Evolutionary conservation across 768 basidiomycete genomes (phyloP), one percentile per base, ranked within the genome.

Genomic region (Collybiopsis luxurians): DNA sequence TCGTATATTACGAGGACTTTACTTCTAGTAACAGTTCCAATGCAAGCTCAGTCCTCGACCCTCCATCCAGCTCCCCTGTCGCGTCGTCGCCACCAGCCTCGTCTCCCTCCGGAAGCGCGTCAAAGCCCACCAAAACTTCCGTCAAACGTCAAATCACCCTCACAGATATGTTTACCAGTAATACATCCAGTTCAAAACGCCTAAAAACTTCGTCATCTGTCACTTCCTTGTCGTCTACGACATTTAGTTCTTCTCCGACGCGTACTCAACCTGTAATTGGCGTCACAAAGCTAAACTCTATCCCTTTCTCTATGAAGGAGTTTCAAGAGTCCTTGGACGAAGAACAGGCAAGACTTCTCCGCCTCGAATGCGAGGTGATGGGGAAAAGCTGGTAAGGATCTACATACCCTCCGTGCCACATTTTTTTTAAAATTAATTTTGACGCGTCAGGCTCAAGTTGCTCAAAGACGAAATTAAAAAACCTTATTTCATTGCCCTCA

Each of bases 391-490:
- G 89, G 88, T 85, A 62, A 58, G 79, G 64, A 42, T 42, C 50
- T 53, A 51, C 30, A 46, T n/a, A n/a, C n/a, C n/a, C n/a, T 38
- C 27, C 44, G 27, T 12, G 17, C 26, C 26, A 50, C 31, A 40
- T 36, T 13, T 31, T 44, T 13, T 3, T 58, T 50, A n/a, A 21
- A 47, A 23, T 49, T 44, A 39, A 55, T 15, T 5, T 17, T 28
- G 44, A 19, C 46, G 12, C 21, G 5, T 45, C 60, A 92, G 89
- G 91, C 74, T 92, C 42, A 87, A 87, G 66, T 62, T 88, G 34
- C 76, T 93, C 55, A 83, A 85, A 60, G 81, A 85, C 58, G 91
- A 93, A 65, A 80, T 93, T 51, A 79, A 76, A 62, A 87, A 90
- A 64, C 81, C 87, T 0, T 93, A 92, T 69, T 93, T 93, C 63